Conservation (phyloP, 139 green algal genomes). For the Chlamydomonas eustigma region DNA sequence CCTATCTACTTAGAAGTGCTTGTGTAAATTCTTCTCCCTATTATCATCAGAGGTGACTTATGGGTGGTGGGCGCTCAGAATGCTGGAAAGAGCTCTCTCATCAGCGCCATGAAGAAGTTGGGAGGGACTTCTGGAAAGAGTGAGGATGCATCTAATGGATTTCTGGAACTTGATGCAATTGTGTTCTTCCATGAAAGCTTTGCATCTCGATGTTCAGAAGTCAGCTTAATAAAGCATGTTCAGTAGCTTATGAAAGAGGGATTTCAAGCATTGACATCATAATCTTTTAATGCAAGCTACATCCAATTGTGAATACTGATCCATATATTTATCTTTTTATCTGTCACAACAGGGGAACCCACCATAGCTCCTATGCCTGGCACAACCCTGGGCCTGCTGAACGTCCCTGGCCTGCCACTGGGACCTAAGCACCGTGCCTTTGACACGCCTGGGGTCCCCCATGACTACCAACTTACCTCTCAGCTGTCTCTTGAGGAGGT, state of each 20-base stretch:
- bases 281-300: no score
- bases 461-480: conserved; percentile 79
- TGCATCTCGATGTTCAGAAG: no score
- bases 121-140: conserved; percentile 39
- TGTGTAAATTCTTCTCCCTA: no score
- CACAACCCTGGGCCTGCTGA: conserved; percentile 90
- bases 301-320: no score
- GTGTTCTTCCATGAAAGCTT: no score
- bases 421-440: conserved; percentile 66
- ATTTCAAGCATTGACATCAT: no score
- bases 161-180: no score
- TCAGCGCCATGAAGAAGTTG: conserved; percentile 79
- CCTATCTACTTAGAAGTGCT: no score
- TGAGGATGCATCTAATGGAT: no score
- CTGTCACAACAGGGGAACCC: conserved; percentile 39
- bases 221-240: no score
- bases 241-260: no score
- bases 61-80: conserved; percentile 91
- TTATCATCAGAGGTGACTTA: conserved; percentile 76
- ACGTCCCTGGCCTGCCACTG: conserved; percentile 57
- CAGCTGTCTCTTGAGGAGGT: conserved; percentile 71
- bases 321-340: no score
- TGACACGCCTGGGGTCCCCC: conserved; percentile 93
- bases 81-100: conserved; percentile 93
- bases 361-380: conserved; percentile 86